Evolutionary conservation across 768 basidiomycete genomes (phyloP), one percentile per base, ranked within the genome.

Genomic region (Wakefieldia striispora): DNA sequence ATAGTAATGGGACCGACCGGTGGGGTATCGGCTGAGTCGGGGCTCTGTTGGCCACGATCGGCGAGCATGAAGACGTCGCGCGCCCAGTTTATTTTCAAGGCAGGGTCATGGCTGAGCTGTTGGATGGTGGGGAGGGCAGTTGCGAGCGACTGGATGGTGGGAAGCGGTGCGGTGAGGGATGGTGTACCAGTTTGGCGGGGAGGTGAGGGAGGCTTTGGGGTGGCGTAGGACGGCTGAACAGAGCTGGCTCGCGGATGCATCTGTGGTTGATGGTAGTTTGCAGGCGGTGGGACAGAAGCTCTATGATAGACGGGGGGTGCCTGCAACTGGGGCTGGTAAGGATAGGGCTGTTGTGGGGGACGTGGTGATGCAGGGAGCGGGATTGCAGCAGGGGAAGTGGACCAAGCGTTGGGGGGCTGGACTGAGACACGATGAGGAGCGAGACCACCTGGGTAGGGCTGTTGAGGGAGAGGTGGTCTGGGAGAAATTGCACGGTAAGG

Each of bases 31-130:
- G 70, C 51, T 0, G 74, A 16, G 33, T 16, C 6, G 13, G 14
- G 67, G 44, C 70, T 66, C 4, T 75, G 59, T 42, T 66, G 58
- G 12, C 55, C 43, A 45, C 82, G 78, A 45, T 95, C 88, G 47
- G 90, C 81, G 50, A 95, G 81, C 59, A 83, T 80, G 49, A 94
- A 67, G 48, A 95, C 88, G 54, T 95, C 91, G 42, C 89, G 76
- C 14, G 82, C 81, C 92, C 93, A 97, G 23, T 78, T 73, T 6
- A 95, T 66, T 58, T 83, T 82, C 37, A 82, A 74, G 0, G 70
- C 63, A 3, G 86, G 84, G 57, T 84, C 82, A 49, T 79, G 77
- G 34, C 61, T 61, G 1, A 84, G 77, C 2, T 74, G 68, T 45
- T 85, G 82, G 20, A 88, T 69, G 12, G 77, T 65, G 4, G 71